Base-by-base conservation (phyloP, 2,329 filamentous ascomycete genomes). In the Cercospora zeina region DNA sequence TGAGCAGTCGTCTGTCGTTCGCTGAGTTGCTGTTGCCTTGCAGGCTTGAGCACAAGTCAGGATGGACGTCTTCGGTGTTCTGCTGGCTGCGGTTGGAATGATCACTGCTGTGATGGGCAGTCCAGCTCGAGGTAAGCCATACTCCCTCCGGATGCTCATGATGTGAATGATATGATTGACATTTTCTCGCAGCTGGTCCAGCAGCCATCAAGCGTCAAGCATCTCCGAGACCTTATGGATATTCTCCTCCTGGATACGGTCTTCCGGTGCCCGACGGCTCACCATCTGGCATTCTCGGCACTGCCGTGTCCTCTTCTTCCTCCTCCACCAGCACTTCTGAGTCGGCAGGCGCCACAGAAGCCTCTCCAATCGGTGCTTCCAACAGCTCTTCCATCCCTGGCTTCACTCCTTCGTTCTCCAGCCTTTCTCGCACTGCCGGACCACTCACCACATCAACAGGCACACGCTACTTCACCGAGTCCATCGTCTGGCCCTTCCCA, bases 291-390 rank as follows among this genome's bases (percentile, higher is more conserved):
- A 53, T 45, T 10, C 45, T 54, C 16, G 59, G 51, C 57, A 51
- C 55, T n/a, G 58, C 42, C 21, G 57, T 11, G 42, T 47, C 58
- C 27, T 54, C 42, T 36, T 50, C 39, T 30, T 36, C 42, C 8
- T 31, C 45, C 53, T 47, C 42, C 30, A 58, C 49, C 24, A 51
- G 13, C 11, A 8, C 34, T 19, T 30, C 57, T 27, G 42, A 47
- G 9, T 60, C 61, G 19, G 16, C 50, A 11, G 45, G 55, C 10
- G 58, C 61, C 4, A 62, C 61, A 9, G 49, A 59, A 51, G 53
- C 53, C 13, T 60, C 63, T 21, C 63, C 63, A 11, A 47, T 60
- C 36, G 61, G 60, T 21, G 33, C 54, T 27, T 49, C 54, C 19
- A 50, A 54, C 45, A 59, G 54, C 21, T 59, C 36, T 24, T 51